Percentiles rank a stretch among this genome's conserved stretches.
Conservation (phyloP, 345 rosid species). For the Anastatica hierochuntica region DNA sequence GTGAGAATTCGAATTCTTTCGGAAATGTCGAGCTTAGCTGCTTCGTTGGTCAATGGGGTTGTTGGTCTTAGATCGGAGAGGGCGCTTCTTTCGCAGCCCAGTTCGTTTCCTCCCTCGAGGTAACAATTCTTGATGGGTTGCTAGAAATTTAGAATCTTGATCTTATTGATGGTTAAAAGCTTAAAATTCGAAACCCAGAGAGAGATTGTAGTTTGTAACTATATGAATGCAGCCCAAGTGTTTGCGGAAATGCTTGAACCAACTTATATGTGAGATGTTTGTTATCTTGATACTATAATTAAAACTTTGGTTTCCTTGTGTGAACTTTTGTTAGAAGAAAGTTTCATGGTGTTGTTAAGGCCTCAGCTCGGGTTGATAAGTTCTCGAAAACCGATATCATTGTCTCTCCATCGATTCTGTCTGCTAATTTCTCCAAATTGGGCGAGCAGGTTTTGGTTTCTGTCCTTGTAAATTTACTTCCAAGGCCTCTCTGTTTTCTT, state of each 20-base stretch:
- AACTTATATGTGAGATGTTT: background rate
- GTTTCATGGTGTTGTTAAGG: constrained; percentile 50
- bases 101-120: constrained; percentile 13
- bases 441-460: constrained; percentile 63
- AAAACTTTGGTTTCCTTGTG: background rate
- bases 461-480: background rate
- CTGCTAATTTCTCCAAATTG: constrained; percentile 78
- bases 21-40: constrained; percentile 19
- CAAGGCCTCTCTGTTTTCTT: background rate
- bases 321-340: constrained; percentile 37
- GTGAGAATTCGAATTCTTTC: background rate
- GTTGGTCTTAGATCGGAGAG: constrained; percentile 40
- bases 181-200: background rate
- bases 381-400: constrained; percentile 80
- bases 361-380: constrained; percentile 72
- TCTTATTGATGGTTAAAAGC: background rate
- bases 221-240: background rate
- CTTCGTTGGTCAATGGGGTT: constrained; percentile 59
- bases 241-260: constrained; percentile 22
- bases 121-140: constrained; percentile 8
- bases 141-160: constrained; percentile 2
- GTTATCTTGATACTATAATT: background rate
- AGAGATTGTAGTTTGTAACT: background rate
- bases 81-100: constrained; percentile 2
- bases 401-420: constrained; percentile 83